Evolutionary conservation across 805 yeast species (phyloP).

Genomic region (Kodamaea jinghongensis): DNA sequence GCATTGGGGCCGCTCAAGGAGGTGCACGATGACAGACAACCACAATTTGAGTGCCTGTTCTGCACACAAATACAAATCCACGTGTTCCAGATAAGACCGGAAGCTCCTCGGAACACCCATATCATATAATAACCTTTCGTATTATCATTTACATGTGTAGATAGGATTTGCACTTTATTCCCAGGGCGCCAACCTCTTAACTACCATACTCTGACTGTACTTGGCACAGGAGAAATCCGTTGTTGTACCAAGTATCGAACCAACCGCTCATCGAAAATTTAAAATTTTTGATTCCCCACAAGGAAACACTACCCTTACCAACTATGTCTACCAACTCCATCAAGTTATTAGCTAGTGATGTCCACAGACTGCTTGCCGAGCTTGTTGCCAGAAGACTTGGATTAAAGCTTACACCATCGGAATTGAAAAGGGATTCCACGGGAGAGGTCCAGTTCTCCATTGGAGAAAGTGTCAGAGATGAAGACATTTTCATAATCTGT

Average conservation of each 20-base stretch:
- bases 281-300: conserved; percentile 6
- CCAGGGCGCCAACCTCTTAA: too few relatives aligned
- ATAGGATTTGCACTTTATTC: too few relatives aligned
- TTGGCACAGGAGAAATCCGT: conserved; percentile 6
- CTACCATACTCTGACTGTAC: too few relatives aligned
- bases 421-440: conserved; percentile 62
- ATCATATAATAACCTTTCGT: too few relatives aligned
- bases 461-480: conserved; percentile 82
- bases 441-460: conserved; percentile 75
- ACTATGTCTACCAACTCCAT: conserved; percentile 73
- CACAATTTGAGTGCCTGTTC: too few relatives aligned
- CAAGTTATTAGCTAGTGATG: conserved; percentile 65
- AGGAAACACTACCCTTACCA: conserved; percentile 6
- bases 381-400: conserved; percentile 65
- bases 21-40: too few relatives aligned
- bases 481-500: conserved; percentile 74
- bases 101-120: too few relatives aligned
- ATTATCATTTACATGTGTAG: too few relatives aligned
- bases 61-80: too few relatives aligned
- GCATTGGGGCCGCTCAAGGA: too few relatives aligned
- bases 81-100: too few relatives aligned
- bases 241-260: conserved; percentile 1
- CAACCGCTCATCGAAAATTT: conserved; percentile 8
- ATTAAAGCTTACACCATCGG: conserved; percentile 57
- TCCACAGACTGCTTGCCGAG: conserved; percentile 66